Evolutionary conservation across 176 grass and related monocot genomes (phyloP).

Genomic region (Eragrostis curvula): DNA sequence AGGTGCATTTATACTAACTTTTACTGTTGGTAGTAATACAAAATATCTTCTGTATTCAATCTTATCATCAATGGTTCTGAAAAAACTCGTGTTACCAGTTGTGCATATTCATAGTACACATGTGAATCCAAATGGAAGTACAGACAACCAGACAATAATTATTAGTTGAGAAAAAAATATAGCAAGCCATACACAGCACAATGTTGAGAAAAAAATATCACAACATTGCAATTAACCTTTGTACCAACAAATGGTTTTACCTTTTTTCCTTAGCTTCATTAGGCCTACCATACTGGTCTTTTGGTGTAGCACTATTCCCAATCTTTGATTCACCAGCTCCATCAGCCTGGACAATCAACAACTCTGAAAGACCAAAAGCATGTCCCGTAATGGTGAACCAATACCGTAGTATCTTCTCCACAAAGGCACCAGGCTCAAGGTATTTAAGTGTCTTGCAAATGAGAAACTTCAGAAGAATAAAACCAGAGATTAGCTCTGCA

Average conservation of each 20-base stretch:
- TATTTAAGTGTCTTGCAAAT: conserved; percentile 36
- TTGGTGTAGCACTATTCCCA: conserved; percentile 26
- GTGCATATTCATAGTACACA: not conserved
- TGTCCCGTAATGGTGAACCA: conserved; percentile 40
- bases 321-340: conserved; percentile 17
- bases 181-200: not conserved
- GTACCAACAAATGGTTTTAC: conserved; percentile 13
- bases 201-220: not conserved
- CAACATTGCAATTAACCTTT: not conserved
- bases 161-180: not conserved
- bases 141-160: not conserved
- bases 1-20: too few relatives aligned
- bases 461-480: conserved; percentile 42
- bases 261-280: conserved; percentile 42
- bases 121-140: not conserved
- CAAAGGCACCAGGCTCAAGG: conserved; percentile 31
- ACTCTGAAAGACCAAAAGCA: too few relatives aligned
- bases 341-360: conserved; percentile 31
- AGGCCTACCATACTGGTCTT: conserved; percentile 19
- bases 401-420: conserved; percentile 30
- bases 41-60: not conserved
- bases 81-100: not conserved
- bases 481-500: conserved; percentile 31
- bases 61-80: not conserved
- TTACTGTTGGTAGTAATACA: too few relatives aligned